Percentiles rank a stretch among this genome's conserved stretches.
Conservation (phyloP, 176 grass and related monocot genomes). For the Hordeum vulgare region MorexV3_pseudomolecules_assembly NC_058519.1:469777741-469778240, state of each 20-base stretch:
- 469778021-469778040: slow-evolving; percentile 6
- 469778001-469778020: background rate
- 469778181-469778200: slow-evolving; percentile 88
- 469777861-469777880: slow-evolving; percentile 83
- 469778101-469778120: slow-evolving; percentile 88
- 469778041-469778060: background rate
- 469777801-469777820: slow-evolving; percentile 74
- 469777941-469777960: slow-evolving; percentile 82
- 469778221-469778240: slow-evolving; percentile 66
- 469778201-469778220: slow-evolving; percentile 89
- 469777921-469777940: slow-evolving; percentile 75
- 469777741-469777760: slow-evolving; percentile 63
- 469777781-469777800: slow-evolving; percentile 92
- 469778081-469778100: slow-evolving; percentile 91
- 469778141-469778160: slow-evolving; percentile 97
- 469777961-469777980: slow-evolving; percentile 71
- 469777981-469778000: slow-evolving; percentile 15
- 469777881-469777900: slow-evolving; percentile 58
- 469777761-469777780: slow-evolving; percentile 98
- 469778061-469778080: slow-evolving; percentile 64
- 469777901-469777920: slow-evolving; percentile 61
- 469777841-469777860: slow-evolving; percentile 63
- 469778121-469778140: slow-evolving; percentile 88
- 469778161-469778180: slow-evolving; percentile 92
- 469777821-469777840: slow-evolving; percentile 60